A percentile compares a stretch with the other conserved stretches of the same genome.
phyloP scores from a whole-genome alignment of 352 stramenopile genomes.

The Aphanomyces invadans region DNA sequence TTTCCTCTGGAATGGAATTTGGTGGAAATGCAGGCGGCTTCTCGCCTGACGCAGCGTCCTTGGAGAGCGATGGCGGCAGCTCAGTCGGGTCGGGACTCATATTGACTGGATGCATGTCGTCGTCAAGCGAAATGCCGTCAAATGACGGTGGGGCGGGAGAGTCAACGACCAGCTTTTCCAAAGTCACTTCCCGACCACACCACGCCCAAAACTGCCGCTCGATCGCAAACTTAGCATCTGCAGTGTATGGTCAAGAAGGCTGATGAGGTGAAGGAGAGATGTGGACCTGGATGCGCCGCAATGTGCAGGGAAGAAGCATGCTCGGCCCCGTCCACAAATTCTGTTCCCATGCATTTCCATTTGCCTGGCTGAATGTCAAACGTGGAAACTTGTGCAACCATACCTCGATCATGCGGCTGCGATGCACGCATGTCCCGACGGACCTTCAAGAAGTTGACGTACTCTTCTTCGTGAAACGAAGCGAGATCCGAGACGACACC shows the following conservation, averaged over 20 bases:
- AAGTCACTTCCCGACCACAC: constrained; percentile 11
- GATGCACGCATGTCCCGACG: constrained; percentile 18
- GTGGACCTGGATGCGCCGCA: neutral
- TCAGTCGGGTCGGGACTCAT: neutral
- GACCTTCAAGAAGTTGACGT: constrained; percentile 18
- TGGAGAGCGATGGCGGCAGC: neutral
- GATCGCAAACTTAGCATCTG: neutral
- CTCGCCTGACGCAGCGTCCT: neutral
- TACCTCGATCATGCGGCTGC: constrained; percentile 20
- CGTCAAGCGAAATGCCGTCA: neutral
- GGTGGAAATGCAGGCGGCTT: too few species aligned
- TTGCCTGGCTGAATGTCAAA: neutral
- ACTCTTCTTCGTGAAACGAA: constrained; percentile 22
- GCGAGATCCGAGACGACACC: constrained; percentile 13
- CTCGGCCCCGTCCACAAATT: neutral
- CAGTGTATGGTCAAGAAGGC: neutral
- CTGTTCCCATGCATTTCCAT: constrained; percentile 24
- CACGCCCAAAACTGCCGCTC: constrained; percentile 24
- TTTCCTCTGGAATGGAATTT: too few species aligned
- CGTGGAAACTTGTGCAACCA: neutral
- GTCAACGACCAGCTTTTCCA: constrained; percentile 16
- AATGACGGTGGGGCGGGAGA: neutral
- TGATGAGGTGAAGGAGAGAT: neutral
- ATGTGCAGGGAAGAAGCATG: constrained; percentile 12
- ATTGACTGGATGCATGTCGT: neutral